Conservation (phyloP, 164 flowering plant genomes). For the Buxus sempervirens region DNA sequence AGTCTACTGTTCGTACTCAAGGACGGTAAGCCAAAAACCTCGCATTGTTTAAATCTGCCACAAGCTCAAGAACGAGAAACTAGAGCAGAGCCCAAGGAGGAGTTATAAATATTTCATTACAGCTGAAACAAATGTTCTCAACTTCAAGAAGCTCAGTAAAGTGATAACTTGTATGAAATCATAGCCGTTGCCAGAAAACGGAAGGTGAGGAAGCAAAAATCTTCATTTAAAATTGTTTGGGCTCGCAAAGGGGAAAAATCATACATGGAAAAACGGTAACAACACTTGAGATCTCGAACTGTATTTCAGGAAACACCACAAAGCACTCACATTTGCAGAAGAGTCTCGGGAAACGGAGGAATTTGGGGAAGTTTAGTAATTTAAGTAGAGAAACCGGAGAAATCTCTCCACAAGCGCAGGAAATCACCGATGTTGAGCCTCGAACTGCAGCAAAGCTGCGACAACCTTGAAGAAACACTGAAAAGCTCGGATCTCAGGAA, state of each 20-base stretch:
- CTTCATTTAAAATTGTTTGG: neutral
- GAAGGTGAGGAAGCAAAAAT: neutral
- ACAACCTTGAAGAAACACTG: neutral
- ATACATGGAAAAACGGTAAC: neutral
- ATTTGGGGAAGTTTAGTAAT: neutral
- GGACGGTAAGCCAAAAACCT: neutral
- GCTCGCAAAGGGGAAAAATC: neutral
- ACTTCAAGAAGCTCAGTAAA: neutral
- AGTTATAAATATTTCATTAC: neutral
- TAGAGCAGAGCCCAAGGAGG: neutral
- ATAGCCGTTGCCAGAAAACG: neutral
- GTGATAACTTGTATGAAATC: neutral
- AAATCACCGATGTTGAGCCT: neutral
- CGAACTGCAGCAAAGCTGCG: neutral
- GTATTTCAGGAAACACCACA: neutral
- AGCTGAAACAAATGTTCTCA: neutral
- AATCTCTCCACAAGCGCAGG: neutral
- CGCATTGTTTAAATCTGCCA: slow-evolving; percentile 1
- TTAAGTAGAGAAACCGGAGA: slow-evolving; percentile 16
- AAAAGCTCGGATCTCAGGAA: neutral
- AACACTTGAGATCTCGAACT: neutral
- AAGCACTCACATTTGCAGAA: neutral
- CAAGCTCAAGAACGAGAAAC: neutral
- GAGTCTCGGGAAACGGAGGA: neutral
- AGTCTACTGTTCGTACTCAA: neutral